Conservation (phyloP, 768 basidiomycete genomes). For the Agaricus sinodeliciosus region DNA sequence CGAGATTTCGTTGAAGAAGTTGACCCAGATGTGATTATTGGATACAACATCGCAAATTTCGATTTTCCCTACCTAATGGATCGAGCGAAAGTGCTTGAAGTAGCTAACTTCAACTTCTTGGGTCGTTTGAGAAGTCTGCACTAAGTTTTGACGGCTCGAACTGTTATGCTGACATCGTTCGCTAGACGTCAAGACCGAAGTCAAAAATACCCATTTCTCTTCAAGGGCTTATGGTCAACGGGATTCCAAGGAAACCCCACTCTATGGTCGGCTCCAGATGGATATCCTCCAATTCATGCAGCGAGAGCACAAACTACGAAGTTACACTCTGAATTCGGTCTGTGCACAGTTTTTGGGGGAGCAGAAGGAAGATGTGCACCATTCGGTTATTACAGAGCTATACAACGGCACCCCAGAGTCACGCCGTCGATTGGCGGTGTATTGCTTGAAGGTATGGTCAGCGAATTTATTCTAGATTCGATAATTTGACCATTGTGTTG, state of each 20-base stretch:
- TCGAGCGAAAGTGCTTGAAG: slow-evolving; percentile 78
- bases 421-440: slow-evolving; percentile 86
- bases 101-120: slow-evolving; percentile 59
- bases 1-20: slow-evolving; percentile 81
- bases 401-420: slow-evolving; percentile 97
- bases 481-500: background rate
- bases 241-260: slow-evolving; percentile 87
- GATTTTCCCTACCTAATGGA: slow-evolving; percentile 97
- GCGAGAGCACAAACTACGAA: slow-evolving; percentile 93
- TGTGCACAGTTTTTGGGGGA: slow-evolving; percentile 97
- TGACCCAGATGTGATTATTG: slow-evolving; percentile 94
- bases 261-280: slow-evolving; percentile 91
- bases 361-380: slow-evolving; percentile 98
- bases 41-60: slow-evolving; percentile 92
- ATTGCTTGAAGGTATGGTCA: slow-evolving; percentile 81
- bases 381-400: slow-evolving; percentile 95
- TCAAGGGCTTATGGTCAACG: slow-evolving; percentile 97
- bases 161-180: slow-evolving; percentile 7
- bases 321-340: slow-evolving; percentile 96
- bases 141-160: background rate
- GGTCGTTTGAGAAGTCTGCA: slow-evolving; percentile 67
- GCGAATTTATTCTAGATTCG: background rate
- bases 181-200: slow-evolving; percentile 67
- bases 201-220: slow-evolving; percentile 94
- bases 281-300: slow-evolving; percentile 98